These are phyloP conservation scores for Pythium folliculosum DNA, from an alignment of 352 stramenopile genomes.

Conservation along the genomic window DNA sequence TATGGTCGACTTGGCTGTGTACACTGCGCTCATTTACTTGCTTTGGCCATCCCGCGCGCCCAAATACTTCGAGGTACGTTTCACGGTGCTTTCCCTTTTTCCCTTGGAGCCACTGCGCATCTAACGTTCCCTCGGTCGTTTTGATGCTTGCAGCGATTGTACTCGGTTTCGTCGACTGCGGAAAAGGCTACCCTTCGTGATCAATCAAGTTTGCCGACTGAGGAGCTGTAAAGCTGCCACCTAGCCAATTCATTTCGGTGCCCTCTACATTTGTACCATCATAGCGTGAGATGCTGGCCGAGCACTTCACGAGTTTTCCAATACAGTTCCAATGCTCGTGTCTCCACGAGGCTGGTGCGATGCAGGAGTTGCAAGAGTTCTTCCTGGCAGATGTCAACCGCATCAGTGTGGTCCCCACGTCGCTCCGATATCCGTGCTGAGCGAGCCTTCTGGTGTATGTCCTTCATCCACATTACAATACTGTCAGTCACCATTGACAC, in stretches of 20 bases:
- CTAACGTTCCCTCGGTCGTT: background rate
- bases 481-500: background rate
- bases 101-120: background rate
- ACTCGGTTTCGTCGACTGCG: constrained; percentile 67
- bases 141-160: constrained; percentile 46
- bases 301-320: constrained; percentile 28
- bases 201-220: constrained; percentile 52
- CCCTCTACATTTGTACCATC: background rate
- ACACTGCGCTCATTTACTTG: constrained; percentile 65
- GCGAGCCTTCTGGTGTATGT: constrained; percentile 4
- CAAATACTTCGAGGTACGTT: constrained; percentile 74
- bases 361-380: constrained; percentile 27
- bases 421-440: background rate
- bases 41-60: constrained; percentile 71
- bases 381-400: constrained; percentile 22
- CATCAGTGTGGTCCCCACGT: background rate
- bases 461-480: constrained; percentile 1
- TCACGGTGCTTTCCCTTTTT: background rate
- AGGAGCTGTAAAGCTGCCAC: constrained; percentile 39
- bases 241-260: background rate
- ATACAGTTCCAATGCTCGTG: constrained; percentile 24
- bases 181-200: constrained; percentile 71
- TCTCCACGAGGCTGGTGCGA: constrained; percentile 22
- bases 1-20: constrained; percentile 53
- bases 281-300: constrained; percentile 34